These are phyloP conservation scores for Pisolithus tinctorius DNA, from an alignment of 768 basidiomycete genomes.

Conservation along the genomic window DNA sequence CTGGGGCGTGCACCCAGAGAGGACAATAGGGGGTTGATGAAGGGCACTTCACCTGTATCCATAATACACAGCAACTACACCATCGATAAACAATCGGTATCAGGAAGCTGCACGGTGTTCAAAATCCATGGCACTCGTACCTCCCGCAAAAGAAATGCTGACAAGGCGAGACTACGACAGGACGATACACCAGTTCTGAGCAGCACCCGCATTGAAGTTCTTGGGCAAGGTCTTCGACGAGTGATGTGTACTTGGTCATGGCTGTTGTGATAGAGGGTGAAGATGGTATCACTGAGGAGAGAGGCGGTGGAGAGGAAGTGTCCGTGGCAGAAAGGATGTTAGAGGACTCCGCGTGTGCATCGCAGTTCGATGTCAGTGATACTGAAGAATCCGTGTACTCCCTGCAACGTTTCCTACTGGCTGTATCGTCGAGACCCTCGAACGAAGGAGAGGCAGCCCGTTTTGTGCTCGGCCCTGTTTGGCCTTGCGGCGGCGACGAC, in stretches of 20 bases:
- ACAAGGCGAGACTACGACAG: conserved; percentile 77
- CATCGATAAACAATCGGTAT: neutral
- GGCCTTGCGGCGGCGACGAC: neutral
- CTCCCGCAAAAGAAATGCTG: conserved; percentile 92
- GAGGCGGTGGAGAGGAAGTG: neutral
- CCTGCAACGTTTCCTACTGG: conserved; percentile 56
- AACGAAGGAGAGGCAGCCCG: conserved; percentile 58
- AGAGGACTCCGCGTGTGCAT: neutral
- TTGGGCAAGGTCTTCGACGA: conserved; percentile 59
- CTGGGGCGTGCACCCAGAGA: neutral
- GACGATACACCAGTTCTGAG: conserved; percentile 72
- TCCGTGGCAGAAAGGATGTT: neutral
- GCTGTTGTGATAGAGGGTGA: neutral
- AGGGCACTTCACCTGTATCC: conserved; percentile 66
- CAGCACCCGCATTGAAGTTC: conserved; percentile 86
- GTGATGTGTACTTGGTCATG: conserved; percentile 13
- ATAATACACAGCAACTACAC: conserved; percentile 68
- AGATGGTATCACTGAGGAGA: neutral
- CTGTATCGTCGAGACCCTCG: conserved; percentile 39
- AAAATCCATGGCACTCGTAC: conserved; percentile 31
- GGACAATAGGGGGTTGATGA: neutral
- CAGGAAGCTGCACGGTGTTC: conserved; percentile 35
- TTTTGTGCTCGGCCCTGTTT: conserved; percentile 35
- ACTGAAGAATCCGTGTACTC: conserved; percentile 28
- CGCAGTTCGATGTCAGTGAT: conserved; percentile 11